phyloP scores from a whole-genome alignment of 495 filamentous ascomycete genomes.

The Cercophora scortea region DNA sequence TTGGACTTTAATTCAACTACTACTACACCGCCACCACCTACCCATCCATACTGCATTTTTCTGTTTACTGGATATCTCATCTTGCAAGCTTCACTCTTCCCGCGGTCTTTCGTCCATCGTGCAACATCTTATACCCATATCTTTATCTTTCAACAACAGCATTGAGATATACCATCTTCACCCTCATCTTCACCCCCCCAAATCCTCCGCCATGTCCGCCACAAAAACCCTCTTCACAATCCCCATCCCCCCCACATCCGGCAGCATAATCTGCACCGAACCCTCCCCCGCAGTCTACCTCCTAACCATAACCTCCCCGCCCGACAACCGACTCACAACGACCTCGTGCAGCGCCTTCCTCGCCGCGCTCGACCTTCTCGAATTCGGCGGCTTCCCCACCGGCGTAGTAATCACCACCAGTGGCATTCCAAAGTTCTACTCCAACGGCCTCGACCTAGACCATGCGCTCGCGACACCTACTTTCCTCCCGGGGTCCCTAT shows the following conservation, averaged over 20 bases:
- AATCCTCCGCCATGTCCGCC: not conserved
- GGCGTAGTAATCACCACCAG: constrained; percentile 72
- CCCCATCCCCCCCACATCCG: constrained; percentile 35
- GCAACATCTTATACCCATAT: too few relatives aligned
- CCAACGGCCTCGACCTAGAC: constrained; percentile 67
- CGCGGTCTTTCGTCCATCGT: too few relatives aligned
- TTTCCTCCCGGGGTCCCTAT: constrained; percentile 51
- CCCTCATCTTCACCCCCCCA: too few relatives aligned
- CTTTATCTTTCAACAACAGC: too few relatives aligned
- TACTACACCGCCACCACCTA: too few relatives aligned
- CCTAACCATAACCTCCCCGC: constrained; percentile 60
- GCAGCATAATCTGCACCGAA: constrained; percentile 49
- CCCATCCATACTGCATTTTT: too few relatives aligned
- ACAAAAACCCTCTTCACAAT: constrained; percentile 30
- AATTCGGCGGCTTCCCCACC: constrained; percentile 50
- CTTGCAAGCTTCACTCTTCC: too few relatives aligned
- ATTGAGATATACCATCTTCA: too few relatives aligned
- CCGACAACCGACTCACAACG: constrained; percentile 69
- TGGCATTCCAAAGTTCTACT: constrained; percentile 70
- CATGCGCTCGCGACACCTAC: constrained; percentile 39
- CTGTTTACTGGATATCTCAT: too few relatives aligned
- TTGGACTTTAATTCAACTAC: too few relatives aligned
- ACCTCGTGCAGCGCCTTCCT: constrained; percentile 56
- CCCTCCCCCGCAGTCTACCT: constrained; percentile 56
- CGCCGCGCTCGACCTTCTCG: constrained; percentile 64